Evolutionary conservation across 75 land plant species (phyloP), one percentile per base, ranked within the genome.

Genomic region (Gnetum montanum): DNA sequence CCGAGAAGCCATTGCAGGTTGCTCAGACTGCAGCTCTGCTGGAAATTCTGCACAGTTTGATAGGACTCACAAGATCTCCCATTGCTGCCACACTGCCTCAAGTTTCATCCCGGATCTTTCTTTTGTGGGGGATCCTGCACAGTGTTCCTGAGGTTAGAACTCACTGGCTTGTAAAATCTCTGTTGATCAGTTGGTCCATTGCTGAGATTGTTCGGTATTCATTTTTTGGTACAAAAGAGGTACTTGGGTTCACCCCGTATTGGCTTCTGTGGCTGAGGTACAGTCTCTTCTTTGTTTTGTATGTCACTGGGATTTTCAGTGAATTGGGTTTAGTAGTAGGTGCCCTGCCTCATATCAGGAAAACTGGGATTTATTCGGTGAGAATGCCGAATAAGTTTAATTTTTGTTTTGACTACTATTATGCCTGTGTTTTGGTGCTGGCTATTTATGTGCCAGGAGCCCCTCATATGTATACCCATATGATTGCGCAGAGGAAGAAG

Each of bases 341-440:
- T 58, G 86, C 86, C 48, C 69, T 93, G 10, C 94, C 90, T 31
- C 82, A 71, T 73, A 82, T 93, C 22, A 85, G 82, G 81, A 70
- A 49, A 30, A 77, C 90, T 43, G 90, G 69, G 7, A 66, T 70
- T 54, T 85, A 85, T 47, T 77, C 72, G 54, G 1, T 89, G 2
- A 80, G 89, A 61, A 85, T 93, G 98, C 98, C 98, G 0, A 93
- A 93, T 82, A 82, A 82, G 54, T 72, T 84, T 74, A 93, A 93
- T 63, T 89, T 80, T 64, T 74, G 75, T 6, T 93, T 93, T 46
- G 86, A 89, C 62, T 85, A 89, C 61, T 82, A 69, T 58, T 93
- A 79, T 59, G 74, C 78, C 5, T 60, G 87, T 4, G 45, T 93
- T 61, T 31, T 75, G 11, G 72, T 57, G 10, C 76, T 93, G 34